Base-by-base conservation (phyloP, 306 rosid genomes). In the Rosa multiflora region DNA sequence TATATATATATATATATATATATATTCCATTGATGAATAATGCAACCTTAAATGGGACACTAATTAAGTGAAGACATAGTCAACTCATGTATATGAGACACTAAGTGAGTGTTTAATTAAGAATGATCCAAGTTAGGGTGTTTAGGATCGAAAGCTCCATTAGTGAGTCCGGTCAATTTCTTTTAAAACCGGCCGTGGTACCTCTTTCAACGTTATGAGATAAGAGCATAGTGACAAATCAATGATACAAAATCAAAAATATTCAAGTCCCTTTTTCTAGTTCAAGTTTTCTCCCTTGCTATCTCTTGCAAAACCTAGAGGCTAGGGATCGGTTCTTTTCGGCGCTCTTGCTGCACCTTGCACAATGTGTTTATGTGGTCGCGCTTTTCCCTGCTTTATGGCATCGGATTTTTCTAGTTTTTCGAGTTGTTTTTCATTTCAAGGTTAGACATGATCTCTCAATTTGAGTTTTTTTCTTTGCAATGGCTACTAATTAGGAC, bases 181-280 rank as follows among this genome's bases (percentile, higher is more conserved):
- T 47, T 35, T 43, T 49, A 21, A 1, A 51, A 72, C 23, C 73
- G 70, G 56, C 72, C 43, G 35, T 74, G 58, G 35, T 72, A 52
- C 76, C 18, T n/a, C 63, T 40, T 8, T n/a, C 53, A 2, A 35
- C 48, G 66, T 68, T 49, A 67, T 35, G 61, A 53, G 78, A 18
- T 76, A 68, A 78, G 48, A 37, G 51, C 73, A 59, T 77, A 14
- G 47, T 20, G 63, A 58, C 86, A 83, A 86, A 44, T 72, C 10
- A 55, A 55, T 8, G 79, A 63, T 73, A 48, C 63, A 75, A 32
- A 11, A 15, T 6, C 7, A 32, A 0, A 14, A 6, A 15, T 55
- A 37, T 10, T 23, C 67, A 51, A 20, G 8, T 66, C 23, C 8
- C 18, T 39, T 76, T 76, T 46, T 61, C 6, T 40, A 5, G 6